Evolutionary conservation across 257 asterid genomes (phyloP).

Genomic region (Dorcoceras hygrometricum): DNA sequence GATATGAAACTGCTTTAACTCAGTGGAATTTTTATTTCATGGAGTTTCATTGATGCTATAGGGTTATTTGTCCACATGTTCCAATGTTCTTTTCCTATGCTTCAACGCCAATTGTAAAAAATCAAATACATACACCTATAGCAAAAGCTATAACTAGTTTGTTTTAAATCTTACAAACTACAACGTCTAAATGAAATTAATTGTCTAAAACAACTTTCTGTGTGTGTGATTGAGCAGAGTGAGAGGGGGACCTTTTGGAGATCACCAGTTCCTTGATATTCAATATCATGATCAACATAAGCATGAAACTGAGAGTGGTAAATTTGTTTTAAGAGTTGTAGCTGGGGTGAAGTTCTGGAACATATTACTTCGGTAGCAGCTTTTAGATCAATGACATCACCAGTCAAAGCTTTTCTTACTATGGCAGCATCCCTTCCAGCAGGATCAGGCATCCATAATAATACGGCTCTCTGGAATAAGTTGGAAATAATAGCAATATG

Average conservation of each 20-base stretch:
- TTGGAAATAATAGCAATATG: background rate
- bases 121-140: no score
- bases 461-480: slow-evolving; percentile 62
- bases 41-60: no score
- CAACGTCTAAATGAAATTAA: no score
- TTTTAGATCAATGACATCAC: slow-evolving; percentile 43
- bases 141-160: no score
- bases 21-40: no score
- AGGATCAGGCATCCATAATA: slow-evolving; percentile 92
- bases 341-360: slow-evolving; percentile 80
- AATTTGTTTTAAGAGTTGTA: slow-evolving; percentile 70
- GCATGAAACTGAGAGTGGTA: slow-evolving; percentile 53
- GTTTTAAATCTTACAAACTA: no score
- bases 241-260: slow-evolving; percentile 57
- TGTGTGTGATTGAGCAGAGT: background rate
- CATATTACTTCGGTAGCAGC: slow-evolving; percentile 91
- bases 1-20: no score
- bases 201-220: no score
- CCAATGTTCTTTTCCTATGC: no score
- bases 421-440: slow-evolving; percentile 72
- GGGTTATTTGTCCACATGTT: no score
- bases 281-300: slow-evolving; percentile 77
- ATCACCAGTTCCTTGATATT: slow-evolving; percentile 59
- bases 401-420: slow-evolving; percentile 52
- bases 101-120: no score